phyloP scores from a whole-genome alignment of 345 rosid species.

The Bruguiera gymnorhiza region DNA sequence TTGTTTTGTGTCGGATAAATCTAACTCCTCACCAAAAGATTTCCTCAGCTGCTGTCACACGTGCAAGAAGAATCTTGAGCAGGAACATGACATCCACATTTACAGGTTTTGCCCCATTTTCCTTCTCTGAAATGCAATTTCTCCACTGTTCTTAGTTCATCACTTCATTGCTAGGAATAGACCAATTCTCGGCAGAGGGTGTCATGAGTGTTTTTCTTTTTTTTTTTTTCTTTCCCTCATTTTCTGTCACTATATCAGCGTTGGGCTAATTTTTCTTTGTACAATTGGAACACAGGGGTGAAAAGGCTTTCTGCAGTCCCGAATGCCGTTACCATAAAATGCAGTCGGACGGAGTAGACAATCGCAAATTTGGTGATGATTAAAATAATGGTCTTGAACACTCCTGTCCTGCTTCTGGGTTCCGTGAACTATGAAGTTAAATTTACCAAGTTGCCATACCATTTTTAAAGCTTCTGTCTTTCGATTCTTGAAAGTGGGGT shows the following conservation, averaged over 20 bases:
- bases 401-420: neutral
- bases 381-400: neutral
- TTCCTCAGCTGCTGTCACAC: constrained; percentile 64
- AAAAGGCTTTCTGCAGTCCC: constrained; percentile 75
- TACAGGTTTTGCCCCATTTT: constrained; percentile 53
- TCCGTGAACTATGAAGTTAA: neutral
- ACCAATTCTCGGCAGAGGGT: neutral
- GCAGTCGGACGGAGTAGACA: constrained; percentile 44
- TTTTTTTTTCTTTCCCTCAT: neutral
- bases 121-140: neutral
- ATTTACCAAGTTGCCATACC: neutral
- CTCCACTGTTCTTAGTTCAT: neutral
- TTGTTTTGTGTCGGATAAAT: constrained; percentile 18
- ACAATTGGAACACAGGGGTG: constrained; percentile 57
- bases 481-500: constrained; percentile 1
- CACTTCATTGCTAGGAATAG: neutral
- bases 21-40: constrained; percentile 13
- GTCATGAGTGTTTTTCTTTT: neutral
- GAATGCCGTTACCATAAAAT: constrained; percentile 79
- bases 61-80: constrained; percentile 74
- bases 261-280: neutral
- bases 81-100: constrained; percentile 51
- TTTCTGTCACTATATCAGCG: neutral
- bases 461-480: neutral
- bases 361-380: neutral